phyloP scores from a whole-genome alignment of 441 rosid species.

The Arabidopsis hybrid region DNA sequence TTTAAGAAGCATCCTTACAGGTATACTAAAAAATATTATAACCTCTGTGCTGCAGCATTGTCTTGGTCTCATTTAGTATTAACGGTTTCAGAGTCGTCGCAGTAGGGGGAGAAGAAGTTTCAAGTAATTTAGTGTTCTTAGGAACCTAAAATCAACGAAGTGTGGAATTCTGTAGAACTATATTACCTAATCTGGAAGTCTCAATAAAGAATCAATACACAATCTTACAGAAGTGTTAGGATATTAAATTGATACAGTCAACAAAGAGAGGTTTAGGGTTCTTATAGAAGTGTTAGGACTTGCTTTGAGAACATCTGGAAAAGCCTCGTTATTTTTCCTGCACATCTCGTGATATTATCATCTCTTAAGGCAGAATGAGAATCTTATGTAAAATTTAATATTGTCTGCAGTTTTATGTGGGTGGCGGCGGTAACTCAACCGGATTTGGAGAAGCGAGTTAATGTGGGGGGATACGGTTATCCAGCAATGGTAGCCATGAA shows the following conservation, averaged over 20 bases:
- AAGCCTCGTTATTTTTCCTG: not conserved
- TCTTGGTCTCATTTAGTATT: not conserved
- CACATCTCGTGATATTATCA: not conserved
- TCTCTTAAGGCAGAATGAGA: slow-evolving; percentile 8
- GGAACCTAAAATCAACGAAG: not conserved
- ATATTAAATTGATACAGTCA: not conserved
- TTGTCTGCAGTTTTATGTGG: slow-evolving; percentile 81
- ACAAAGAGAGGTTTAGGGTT: not conserved
- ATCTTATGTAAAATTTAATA: not conserved
- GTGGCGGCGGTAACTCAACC: slow-evolving; percentile 92
- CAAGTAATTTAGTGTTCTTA: slow-evolving; percentile 9
- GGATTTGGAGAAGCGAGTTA: slow-evolving; percentile 84
- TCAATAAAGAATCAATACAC: not conserved
- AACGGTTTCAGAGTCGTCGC: not conserved
- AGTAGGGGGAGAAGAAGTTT: not conserved
- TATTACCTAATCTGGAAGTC: slow-evolving; percentile 11
- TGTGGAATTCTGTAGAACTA: not conserved
- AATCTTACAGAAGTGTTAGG: not conserved
- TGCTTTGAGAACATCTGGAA: slow-evolving; percentile 4
- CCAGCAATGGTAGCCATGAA: slow-evolving; percentile 97
- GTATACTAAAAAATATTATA: slow-evolving; percentile 41
- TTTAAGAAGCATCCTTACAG: slow-evolving; percentile 93
- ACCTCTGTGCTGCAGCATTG: slow-evolving; percentile 15
- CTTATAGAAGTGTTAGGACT: slow-evolving; percentile 2
- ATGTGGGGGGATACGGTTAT: slow-evolving; percentile 97